Evolutionary conservation across 805 yeast genomes (phyloP).

Genomic region (Myxozyma mucilagina): DNA sequence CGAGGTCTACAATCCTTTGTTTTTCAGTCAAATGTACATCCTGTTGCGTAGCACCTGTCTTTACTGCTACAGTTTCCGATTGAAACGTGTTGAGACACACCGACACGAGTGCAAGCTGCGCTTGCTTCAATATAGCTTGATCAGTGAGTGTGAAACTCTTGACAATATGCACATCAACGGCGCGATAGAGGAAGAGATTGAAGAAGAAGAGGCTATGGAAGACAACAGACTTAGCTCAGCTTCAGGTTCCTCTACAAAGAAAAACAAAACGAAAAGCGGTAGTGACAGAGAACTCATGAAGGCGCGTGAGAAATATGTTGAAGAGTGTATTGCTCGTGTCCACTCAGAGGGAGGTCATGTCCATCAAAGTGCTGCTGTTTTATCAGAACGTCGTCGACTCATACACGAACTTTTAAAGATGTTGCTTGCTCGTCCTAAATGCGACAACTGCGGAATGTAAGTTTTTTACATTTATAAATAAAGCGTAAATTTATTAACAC

Average conservation of each 20-base stretch:
- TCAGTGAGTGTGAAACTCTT: conserved; percentile 72
- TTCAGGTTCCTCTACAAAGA: conserved; percentile 37
- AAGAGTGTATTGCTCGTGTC: conserved; percentile 51
- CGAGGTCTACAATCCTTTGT: conserved; percentile 92
- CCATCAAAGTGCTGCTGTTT: conserved; percentile 73
- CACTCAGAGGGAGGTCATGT: conserved; percentile 64
- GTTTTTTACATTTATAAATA: background rate
- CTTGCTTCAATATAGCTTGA: conserved; percentile 83
- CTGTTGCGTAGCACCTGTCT: conserved; percentile 82
- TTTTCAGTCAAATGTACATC: conserved; percentile 86
- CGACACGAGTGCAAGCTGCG: conserved; percentile 73
- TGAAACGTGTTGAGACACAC: conserved; percentile 69
- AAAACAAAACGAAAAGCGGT: conserved; percentile 42
- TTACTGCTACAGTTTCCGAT: conserved; percentile 83
- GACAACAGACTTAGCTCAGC: conserved; percentile 37
- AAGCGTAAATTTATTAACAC: background rate
- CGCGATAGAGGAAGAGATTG: conserved; percentile 48
- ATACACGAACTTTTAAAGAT: conserved; percentile 72
- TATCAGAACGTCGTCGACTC: conserved; percentile 76
- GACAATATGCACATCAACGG: conserved; percentile 57
- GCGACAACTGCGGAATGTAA: conserved; percentile 93
- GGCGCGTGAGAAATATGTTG: conserved; percentile 69
- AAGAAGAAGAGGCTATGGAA: conserved; percentile 47
- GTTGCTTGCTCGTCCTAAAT: conserved; percentile 73
- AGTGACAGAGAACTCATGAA: conserved; percentile 51